Evolutionary conservation across 2,329 filamentous ascomycete genomes (phyloP), one percentile per base, ranked within the genome.

Genomic region (Fusarium marasasianum): DNA sequence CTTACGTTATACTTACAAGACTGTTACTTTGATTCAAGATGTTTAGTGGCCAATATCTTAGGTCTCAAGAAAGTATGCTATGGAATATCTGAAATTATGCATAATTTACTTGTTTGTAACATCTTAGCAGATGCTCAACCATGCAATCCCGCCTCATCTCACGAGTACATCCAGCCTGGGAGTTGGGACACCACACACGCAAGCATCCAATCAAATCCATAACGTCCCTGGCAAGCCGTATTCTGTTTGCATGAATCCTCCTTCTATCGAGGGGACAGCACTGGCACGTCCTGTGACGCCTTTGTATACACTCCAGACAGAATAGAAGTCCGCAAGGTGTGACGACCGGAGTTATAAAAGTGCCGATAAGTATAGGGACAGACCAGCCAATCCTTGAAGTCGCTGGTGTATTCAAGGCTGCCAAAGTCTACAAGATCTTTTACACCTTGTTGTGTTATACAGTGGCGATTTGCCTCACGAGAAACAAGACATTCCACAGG

Each of bases 11-110:
- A 24, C 24, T 43, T 6, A n/a, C 6, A 43, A 43, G 14, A 24
- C 3, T 11, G 7, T 15, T n/a, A 15, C 8, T 10, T 15, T 15
- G 6, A 6, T 10, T n/a, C n/a, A 6, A n/a, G 2, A 15, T 0
- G 2, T 43, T 17, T 1, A 24, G 9, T 8, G 8, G 6, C 14
- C 8, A 0, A 44, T 24, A 11, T 4, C 7, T 5, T 5, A 8
- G 44, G 26, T 45, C 24, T 6, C 4, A 20, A 45, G 8, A 9
- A 14, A 6, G 5, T 11, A 11, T 22, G 1, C 17, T 12, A 54
- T 11, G 14, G 5, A 13, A 22, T 3, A 17, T 22, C 14, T 18
- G 24, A 1, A 5, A 13, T 29, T 29, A 13, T 38, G 18, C n/a
- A 14, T 29, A 10, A 26, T 29, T 2, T 10, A 5, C 33, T 29